These are phyloP conservation scores for Lichtheimia ramosa DNA, from an alignment of 371 early-diverging fungal genomes.

Conservation along the genomic window DNA sequence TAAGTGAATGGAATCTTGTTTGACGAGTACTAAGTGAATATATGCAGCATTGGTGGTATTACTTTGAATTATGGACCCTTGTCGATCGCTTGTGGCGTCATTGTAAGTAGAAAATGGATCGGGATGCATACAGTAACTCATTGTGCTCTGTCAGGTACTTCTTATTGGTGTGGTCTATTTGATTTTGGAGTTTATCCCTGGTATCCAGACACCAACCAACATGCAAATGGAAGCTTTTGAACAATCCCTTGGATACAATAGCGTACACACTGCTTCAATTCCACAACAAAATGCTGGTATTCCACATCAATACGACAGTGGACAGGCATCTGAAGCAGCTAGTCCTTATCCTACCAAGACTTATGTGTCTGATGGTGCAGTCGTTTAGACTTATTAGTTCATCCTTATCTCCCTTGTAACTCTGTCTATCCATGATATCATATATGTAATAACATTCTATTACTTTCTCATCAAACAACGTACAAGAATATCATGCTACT, in stretches of 20 bases:
- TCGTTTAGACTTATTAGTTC: not conserved
- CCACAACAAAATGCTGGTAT: not conserved
- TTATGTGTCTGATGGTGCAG: not conserved
- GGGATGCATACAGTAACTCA: not conserved
- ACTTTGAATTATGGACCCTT: conserved; percentile 16
- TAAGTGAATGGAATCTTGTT: conserved; percentile 10
- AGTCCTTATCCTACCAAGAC: not conserved
- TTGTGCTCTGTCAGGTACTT: not conserved
- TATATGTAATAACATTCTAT: not conserved
- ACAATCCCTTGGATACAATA: conserved; percentile 7
- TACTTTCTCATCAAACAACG: not conserved
- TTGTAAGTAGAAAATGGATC: conserved; percentile 9
- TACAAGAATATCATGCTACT: not conserved
- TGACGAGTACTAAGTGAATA: too few species aligned
- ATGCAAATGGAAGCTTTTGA: conserved; percentile 23
- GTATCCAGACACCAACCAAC: conserved; percentile 21
- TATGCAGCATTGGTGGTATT: conserved; percentile 24
- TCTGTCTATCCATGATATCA: not conserved
- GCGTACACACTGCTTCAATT: not conserved
- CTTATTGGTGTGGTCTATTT: conserved; percentile 18
- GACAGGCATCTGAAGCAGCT: not conserved
- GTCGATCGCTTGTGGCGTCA: conserved; percentile 22
- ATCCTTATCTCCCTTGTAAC: not conserved
- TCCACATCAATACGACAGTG: not conserved
- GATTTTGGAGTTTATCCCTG: conserved; percentile 25